phyloP scores from a whole-genome alignment of 768 basidiomycete genomes.

The Lentinula boryana region DNA sequence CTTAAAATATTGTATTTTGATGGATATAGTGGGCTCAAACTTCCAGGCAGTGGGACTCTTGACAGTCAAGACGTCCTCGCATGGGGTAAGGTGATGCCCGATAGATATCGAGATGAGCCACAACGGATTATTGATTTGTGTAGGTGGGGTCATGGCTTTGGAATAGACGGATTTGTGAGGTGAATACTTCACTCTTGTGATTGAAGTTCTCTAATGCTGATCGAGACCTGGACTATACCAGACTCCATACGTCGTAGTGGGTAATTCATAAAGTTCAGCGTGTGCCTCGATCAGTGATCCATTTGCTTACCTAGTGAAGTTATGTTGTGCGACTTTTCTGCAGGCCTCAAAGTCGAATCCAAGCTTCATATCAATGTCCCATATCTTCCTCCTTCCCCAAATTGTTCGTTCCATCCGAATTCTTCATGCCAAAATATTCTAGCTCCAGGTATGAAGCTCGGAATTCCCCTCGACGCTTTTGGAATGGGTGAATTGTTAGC shows the following conservation, averaged over 20 bases:
- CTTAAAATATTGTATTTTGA: slow-evolving; percentile 27
- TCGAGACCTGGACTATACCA: not conserved
- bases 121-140: slow-evolving; percentile 23
- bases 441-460: slow-evolving; percentile 2
- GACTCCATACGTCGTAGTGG: not conserved
- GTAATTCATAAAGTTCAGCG: not conserved
- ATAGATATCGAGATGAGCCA: slow-evolving; percentile 14
- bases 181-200: not conserved
- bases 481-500: slow-evolving; percentile 7
- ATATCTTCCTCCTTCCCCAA: not conserved
- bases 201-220: not conserved
- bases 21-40: slow-evolving; percentile 23
- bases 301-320: slow-evolving; percentile 21
- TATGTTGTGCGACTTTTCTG: slow-evolving; percentile 26
- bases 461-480: slow-evolving; percentile 1
- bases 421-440: not conserved
- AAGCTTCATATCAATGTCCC: slow-evolving; percentile 10
- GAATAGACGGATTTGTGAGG: slow-evolving; percentile 29
- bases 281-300: not conserved
- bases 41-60: slow-evolving; percentile 24
- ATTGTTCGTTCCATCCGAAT: not conserved
- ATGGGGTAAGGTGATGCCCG: slow-evolving; percentile 20
- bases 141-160: slow-evolving; percentile 23
- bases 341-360: slow-evolving; percentile 20
- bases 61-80: slow-evolving; percentile 29